phyloP scores from a whole-genome alignment of 2,329 filamentous ascomycete genomes.

The Byssoonygena ceratinophila region DNA sequence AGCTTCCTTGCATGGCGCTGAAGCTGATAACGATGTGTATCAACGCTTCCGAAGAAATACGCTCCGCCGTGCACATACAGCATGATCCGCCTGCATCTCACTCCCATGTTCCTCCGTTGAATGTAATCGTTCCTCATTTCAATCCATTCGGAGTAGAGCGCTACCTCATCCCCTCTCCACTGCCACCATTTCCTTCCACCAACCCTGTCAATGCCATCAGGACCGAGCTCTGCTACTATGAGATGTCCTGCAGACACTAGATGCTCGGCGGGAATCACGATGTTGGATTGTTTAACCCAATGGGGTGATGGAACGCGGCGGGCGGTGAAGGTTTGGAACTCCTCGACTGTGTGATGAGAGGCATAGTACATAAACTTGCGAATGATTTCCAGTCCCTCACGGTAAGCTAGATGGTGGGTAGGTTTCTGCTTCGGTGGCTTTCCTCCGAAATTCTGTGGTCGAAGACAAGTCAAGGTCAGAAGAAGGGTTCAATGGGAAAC shows the following conservation, averaged over 20 bases:
- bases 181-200: constrained; percentile 84
- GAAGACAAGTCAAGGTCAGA: constrained; percentile 1
- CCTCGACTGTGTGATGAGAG: constrained; percentile 82
- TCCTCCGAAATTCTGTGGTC: constrained; percentile 64
- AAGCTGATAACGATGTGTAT: constrained; percentile 97
- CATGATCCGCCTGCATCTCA: constrained; percentile 64
- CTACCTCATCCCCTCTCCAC: constrained; percentile 57
- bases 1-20: constrained; percentile 91
- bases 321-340: constrained; percentile 78
- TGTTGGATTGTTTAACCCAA: constrained; percentile 71
- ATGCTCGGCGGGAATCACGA: constrained; percentile 54
- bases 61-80: constrained; percentile 89
- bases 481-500: constrained; percentile 1
- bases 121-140: constrained; percentile 81
- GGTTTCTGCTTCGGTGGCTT: constrained; percentile 66
- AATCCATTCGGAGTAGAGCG: constrained; percentile 81
- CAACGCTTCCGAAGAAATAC: constrained; percentile 91
- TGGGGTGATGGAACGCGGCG: constrained; percentile 85
- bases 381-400: constrained; percentile 80
- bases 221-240: constrained; percentile 64
- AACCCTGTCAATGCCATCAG: constrained; percentile 60
- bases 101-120: constrained; percentile 53
- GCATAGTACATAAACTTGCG: constrained; percentile 76
- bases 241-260: constrained; percentile 56
- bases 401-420: constrained; percentile 83